Evolutionary conservation across 805 yeast genomes (phyloP).

Genomic region (Metschnikowia matae): DNA sequence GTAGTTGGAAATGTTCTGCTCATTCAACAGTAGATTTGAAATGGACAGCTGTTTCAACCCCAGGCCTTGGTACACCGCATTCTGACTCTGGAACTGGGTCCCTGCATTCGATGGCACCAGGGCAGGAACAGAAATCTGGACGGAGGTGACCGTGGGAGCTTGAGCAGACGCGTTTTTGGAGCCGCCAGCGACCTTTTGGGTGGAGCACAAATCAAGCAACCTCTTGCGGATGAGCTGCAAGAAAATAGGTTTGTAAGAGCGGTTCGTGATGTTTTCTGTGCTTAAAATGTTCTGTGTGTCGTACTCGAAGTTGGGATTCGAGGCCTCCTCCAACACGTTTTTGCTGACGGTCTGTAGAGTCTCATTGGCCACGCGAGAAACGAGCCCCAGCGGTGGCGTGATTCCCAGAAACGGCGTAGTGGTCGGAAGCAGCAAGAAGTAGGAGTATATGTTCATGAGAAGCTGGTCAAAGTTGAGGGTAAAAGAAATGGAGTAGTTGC

Average conservation of each 20-base stretch:
- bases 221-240: constrained; percentile 40
- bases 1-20: constrained; percentile 33
- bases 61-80: constrained; percentile 17
- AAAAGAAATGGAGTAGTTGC: constrained; percentile 31
- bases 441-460: constrained; percentile 31
- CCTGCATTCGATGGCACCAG: constrained; percentile 2
- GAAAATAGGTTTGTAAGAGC: constrained; percentile 34
- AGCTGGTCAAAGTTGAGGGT: constrained; percentile 35
- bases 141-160: constrained; percentile 9
- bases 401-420: constrained; percentile 43
- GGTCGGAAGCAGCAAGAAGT: constrained; percentile 38
- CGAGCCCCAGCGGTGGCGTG: constrained; percentile 43
- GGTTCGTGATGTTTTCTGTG: constrained; percentile 29
- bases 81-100: constrained; percentile 1
- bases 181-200: constrained; percentile 13
- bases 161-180: constrained; percentile 7
- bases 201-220: constrained; percentile 36
- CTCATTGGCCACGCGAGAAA: constrained; percentile 41
- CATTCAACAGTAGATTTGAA: constrained; percentile 38
- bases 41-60: constrained; percentile 36
- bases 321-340: constrained; percentile 11
- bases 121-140: constrained; percentile 12
- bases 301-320: constrained; percentile 18
- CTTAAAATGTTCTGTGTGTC: constrained; percentile 34
- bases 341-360: constrained; percentile 28